Base-by-base conservation (phyloP, 2,329 filamentous ascomycete genomes). In the Phoma sp. region DNA sequence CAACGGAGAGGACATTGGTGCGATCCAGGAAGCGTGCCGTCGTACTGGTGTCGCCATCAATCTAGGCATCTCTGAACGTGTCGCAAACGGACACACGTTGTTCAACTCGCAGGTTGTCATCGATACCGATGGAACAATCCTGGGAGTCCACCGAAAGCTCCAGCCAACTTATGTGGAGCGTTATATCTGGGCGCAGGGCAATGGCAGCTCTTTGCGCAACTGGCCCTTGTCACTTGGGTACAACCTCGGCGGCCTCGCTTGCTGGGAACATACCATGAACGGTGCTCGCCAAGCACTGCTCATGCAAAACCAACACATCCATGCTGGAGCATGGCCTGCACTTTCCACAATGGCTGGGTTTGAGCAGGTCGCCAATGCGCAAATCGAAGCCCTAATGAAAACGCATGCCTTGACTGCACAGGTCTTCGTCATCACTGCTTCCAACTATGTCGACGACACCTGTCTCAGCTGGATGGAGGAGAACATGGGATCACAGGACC, bases 371-470 rank as follows among this genome's bases (percentile, higher is more conserved):
- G 77, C 76, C 2, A 71, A 77, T 55, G 66, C 66, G n/a, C 77
- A 79, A 62, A 79, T 80, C 47, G 78, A 80, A 65, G 77, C 75
- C 4, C 57, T 80, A 32, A 80, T 79, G 77, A 80, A 79, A 64
- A 64, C 67, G 4, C 78, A 80, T 54, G 77, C 78, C 2, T 53
- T 80, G 23, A 79, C 77, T 1, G 77, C 72, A 11, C 78, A 80
- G 52, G 74, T 76, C 2, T 80, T 79, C 47, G 78, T 79, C 22
- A 63, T 80, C 27, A 70, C 68, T 1, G 77, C 77, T 2, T 73
- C 71, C 6, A 77, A 76, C 47, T 78, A 78, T 27, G 74, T 80
- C 2, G 77, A 80, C 32, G 66, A 77, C 10, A 65, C 57, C 2
- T 79, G 77, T 35, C 61, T 80, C 11, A 58, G 70, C 11, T 80